A percentile compares a stretch with the other conserved stretches of the same genome.
These are phyloP conservation scores for Phialophora expanda DNA, from an alignment of 2,329 filamentous ascomycete species.

Conservation along the genomic window DNA sequence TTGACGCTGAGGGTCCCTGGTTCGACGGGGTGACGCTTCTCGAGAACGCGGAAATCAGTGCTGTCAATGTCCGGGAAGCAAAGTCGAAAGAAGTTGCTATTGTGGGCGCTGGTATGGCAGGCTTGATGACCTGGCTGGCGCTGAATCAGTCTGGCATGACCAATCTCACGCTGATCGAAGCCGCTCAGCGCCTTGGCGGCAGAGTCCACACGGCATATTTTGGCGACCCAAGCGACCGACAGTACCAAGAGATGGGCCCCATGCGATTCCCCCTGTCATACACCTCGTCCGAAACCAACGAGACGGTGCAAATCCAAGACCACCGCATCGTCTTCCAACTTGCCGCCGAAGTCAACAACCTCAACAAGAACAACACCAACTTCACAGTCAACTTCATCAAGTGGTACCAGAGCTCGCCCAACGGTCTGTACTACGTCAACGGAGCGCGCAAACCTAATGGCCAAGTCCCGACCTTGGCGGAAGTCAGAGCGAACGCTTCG, in stretches of 20 bases:
- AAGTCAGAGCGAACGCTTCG: constrained; percentile 55
- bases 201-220: constrained; percentile 53
- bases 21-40: constrained; percentile 50
- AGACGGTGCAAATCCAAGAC: constrained; percentile 51
- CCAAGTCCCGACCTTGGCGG: constrained; percentile 58
- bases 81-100: constrained; percentile 64
- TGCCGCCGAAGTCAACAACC: constrained; percentile 48
- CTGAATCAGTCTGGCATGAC: constrained; percentile 53
- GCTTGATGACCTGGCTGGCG: constrained; percentile 60
- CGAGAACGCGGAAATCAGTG: constrained; percentile 41
- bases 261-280: constrained; percentile 53
- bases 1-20: constrained; percentile 49
- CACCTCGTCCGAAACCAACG: constrained; percentile 50
- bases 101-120: constrained; percentile 81
- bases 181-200: constrained; percentile 50
- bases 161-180: constrained; percentile 55
- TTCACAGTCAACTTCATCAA: constrained; percentile 51
- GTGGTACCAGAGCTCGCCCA: constrained; percentile 53
- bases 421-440: constrained; percentile 59
- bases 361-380: constrained; percentile 47
- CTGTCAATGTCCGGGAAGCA: constrained; percentile 41
- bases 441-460: constrained; percentile 58
- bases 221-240: constrained; percentile 47
- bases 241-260: constrained; percentile 52
- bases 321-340: constrained; percentile 54